These are phyloP conservation scores for Solanum pennellii DNA, from an alignment of 257 asterid species.

Conservation along the genomic window DNA sequence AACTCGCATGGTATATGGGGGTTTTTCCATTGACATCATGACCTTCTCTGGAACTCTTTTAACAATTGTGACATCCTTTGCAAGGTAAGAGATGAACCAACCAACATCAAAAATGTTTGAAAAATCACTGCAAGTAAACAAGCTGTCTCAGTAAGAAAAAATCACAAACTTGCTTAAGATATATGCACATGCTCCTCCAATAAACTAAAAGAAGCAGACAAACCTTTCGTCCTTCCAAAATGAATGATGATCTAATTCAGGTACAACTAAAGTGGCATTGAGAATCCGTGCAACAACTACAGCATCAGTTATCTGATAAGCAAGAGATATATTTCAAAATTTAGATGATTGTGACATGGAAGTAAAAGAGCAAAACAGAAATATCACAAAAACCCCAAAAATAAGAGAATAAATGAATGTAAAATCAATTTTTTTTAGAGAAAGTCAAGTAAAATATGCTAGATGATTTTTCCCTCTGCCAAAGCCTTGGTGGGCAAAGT, in stretches of 20 bases:
- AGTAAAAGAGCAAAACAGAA: not conserved
- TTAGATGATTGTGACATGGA: constrained; percentile 5
- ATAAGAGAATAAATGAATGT: not conserved
- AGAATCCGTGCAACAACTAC: constrained; percentile 94
- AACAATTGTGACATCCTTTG: constrained; percentile 77
- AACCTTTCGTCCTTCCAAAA: constrained; percentile 98
- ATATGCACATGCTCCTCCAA: not conserved
- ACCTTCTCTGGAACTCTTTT: constrained; percentile 93
- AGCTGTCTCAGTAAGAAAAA: not conserved
- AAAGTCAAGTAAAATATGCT: constrained; percentile 17
- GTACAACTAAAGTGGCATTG: constrained; percentile 92
- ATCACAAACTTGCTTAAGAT: not conserved
- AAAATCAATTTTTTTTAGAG: not conserved
- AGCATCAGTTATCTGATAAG: constrained; percentile 90
- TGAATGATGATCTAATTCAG: constrained; percentile 93
- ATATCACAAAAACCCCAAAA: not conserved
- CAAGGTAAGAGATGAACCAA: constrained; percentile 92
- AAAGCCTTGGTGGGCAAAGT: not conserved
- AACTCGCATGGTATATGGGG: constrained; percentile 98
- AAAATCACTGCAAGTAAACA: constrained; percentile 70
- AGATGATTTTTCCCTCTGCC: not conserved
- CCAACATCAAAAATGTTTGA: constrained; percentile 75
- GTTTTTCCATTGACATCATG: constrained; percentile 97
- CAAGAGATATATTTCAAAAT: constrained; percentile 7
- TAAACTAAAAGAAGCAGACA: constrained; percentile 13